These are phyloP conservation scores for Carex parvula DNA, from an alignment of 176 grass and related monocot species.

Conservation along the genomic window DNA sequence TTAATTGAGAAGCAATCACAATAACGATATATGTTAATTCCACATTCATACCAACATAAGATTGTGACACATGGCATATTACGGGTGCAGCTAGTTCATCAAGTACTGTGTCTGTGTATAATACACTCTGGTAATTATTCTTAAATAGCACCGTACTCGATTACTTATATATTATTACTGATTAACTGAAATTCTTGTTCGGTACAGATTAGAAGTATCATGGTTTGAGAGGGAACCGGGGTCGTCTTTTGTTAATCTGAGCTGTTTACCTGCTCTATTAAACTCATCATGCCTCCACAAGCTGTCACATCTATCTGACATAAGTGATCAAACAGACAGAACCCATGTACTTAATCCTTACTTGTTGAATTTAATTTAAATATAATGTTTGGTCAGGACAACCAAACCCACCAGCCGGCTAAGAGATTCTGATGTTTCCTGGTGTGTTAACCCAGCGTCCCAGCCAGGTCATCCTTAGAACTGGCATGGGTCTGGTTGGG, in stretches of 20 bases:
- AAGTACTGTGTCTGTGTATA: neutral
- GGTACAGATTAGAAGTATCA: slow-evolving; percentile 63
- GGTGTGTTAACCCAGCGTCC: neutral
- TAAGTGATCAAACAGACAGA: slow-evolving; percentile 46
- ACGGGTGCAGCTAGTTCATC: neutral
- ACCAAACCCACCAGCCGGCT: neutral
- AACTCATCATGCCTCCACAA: slow-evolving; percentile 89
- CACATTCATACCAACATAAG: neutral
- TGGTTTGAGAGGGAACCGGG: slow-evolving; percentile 76
- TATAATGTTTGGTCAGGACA: neutral
- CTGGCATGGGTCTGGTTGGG: neutral
- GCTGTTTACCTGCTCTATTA: slow-evolving; percentile 71
- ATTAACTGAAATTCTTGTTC: slow-evolving; percentile 21
- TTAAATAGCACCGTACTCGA: neutral
- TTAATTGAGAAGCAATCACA: neutral
- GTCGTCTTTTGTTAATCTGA: slow-evolving; percentile 69
- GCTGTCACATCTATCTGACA: slow-evolving; percentile 64
- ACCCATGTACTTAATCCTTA: slow-evolving; percentile 51
- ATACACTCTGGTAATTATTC: neutral
- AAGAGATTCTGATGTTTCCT: neutral
- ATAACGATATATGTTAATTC: too few relatives aligned
- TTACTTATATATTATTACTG: neutral
- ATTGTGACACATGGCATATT: neutral
- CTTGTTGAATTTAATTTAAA: slow-evolving; percentile 13
- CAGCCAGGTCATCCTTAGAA: neutral